phyloP scores from a whole-genome alignment of 2,329 filamentous ascomycete species.

The Aspergillus pseudoviridinutans region DNA sequence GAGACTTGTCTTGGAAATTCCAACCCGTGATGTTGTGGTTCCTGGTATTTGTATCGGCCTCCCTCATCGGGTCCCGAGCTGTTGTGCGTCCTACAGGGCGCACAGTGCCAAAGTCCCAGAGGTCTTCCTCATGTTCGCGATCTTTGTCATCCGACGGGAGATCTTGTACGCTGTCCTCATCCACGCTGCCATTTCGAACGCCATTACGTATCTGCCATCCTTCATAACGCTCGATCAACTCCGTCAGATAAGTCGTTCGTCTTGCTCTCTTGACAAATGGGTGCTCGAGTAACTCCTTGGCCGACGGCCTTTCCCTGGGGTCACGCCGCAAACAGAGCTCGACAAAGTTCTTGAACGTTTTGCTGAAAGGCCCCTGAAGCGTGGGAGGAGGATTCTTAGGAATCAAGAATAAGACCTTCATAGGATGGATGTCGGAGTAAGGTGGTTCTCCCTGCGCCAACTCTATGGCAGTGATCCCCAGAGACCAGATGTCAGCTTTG shows the following conservation, averaged over 20 bases:
- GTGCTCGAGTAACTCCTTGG: slow-evolving; percentile 81
- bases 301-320: slow-evolving; percentile 80
- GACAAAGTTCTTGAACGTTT: slow-evolving; percentile 78
- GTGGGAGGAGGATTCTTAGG: slow-evolving; percentile 87
- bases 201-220: slow-evolving; percentile 82
- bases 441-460: slow-evolving; percentile 88
- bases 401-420: slow-evolving; percentile 96
- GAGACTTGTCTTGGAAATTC: slow-evolving; percentile 26
- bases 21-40: slow-evolving; percentile 41
- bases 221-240: slow-evolving; percentile 86
- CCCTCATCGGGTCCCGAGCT: slow-evolving; percentile 70
- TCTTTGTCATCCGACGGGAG: slow-evolving; percentile 34
- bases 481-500: slow-evolving; percentile 96
- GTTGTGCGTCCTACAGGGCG: slow-evolving; percentile 67
- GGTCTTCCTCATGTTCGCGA: slow-evolving; percentile 64
- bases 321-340: slow-evolving; percentile 83
- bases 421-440: slow-evolving; percentile 94
- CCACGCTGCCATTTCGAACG: slow-evolving; percentile 61
- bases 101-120: slow-evolving; percentile 98
- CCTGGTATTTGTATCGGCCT: slow-evolving; percentile 74
- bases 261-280: slow-evolving; percentile 88
- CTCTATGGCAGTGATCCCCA: slow-evolving; percentile 91
- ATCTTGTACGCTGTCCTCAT: slow-evolving; percentile 51
- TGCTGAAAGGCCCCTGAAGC: slow-evolving; percentile 76
- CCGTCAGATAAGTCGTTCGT: slow-evolving; percentile 93